Conservation (phyloP, 306 rosid species). For the Sophora flavescens region DNA sequence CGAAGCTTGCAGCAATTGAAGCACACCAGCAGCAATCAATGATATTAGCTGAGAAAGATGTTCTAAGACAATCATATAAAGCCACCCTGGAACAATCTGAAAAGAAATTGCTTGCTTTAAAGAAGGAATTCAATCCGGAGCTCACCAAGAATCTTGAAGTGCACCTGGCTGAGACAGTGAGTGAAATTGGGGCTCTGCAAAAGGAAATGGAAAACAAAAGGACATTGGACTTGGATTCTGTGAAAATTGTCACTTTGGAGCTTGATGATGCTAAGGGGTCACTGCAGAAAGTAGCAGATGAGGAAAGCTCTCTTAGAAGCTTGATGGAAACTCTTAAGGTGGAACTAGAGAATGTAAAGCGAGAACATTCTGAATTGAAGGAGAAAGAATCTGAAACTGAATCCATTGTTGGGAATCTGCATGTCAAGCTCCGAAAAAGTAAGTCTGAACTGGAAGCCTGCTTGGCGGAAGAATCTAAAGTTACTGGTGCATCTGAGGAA, state of each 20-base stretch:
- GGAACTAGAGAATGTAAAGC: conserved; percentile 88
- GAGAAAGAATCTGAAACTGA: conserved; percentile 92
- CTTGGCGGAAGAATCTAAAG: conserved; percentile 77
- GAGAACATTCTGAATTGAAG: conserved; percentile 81
- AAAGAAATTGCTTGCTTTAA: conserved; percentile 63
- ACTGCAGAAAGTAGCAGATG: conserved; percentile 85
- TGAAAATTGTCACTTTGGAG: conserved; percentile 78
- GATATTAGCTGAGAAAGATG: conserved; percentile 77
- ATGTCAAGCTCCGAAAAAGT: conserved; percentile 75
- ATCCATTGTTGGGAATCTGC: conserved; percentile 83
- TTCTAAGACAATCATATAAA: conserved; percentile 72
- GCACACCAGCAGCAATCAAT: conserved; percentile 76
- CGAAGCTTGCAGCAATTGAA: conserved; percentile 72
- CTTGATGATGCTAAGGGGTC: conserved; percentile 91
- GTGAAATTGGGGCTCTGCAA: conserved; percentile 71
- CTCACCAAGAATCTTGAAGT: conserved; percentile 68
- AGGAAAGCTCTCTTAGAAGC: conserved; percentile 82
- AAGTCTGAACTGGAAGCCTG: conserved; percentile 85
- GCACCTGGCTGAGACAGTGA: conserved; percentile 64
- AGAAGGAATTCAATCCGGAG: conserved; percentile 72
- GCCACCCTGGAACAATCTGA: conserved; percentile 71
- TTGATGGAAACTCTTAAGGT: conserved; percentile 77
- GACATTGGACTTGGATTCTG: conserved; percentile 74
- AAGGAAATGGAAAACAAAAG: conserved; percentile 81
- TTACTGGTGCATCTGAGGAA: conserved; percentile 80